Evolutionary conservation across 202 grass and related monocot genomes (phyloP).

Genomic region (Elaeis oleifera): DNA sequence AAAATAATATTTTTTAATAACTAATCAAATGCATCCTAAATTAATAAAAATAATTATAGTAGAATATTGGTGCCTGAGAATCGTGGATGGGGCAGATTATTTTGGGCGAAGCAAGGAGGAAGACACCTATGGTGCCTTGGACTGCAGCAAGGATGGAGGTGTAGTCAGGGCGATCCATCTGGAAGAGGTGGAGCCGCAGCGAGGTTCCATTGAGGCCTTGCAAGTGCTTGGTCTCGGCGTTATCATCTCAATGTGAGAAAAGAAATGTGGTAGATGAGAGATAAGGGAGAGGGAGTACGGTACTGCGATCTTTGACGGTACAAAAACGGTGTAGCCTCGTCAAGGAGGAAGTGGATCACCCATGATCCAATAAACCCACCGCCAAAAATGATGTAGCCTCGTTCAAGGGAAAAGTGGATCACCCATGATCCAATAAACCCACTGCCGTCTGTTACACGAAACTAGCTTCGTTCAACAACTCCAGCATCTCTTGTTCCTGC

Average conservation of each 20-base stretch:
- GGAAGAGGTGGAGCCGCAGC: slow-evolving; percentile 36
- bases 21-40: too few species aligned
- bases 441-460: slow-evolving; percentile 48
- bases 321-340: slow-evolving; percentile 41
- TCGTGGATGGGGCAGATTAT: slow-evolving; percentile 36
- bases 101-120: slow-evolving; percentile 57
- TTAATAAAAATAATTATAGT: not conserved
- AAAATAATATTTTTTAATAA: too few species aligned
- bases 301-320: slow-evolving; percentile 26
- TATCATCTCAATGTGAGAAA: slow-evolving; percentile 44
- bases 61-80: slow-evolving; percentile 16
- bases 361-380: slow-evolving; percentile 57
- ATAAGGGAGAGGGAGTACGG: too few species aligned
- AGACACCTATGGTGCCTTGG: slow-evolving; percentile 39
- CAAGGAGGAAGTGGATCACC: slow-evolving; percentile 39
- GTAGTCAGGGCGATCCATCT: slow-evolving; percentile 40
- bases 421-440: slow-evolving; percentile 47
- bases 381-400: not conserved
- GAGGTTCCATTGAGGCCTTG: slow-evolving; percentile 29
- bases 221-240: slow-evolving; percentile 61
- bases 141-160: slow-evolving; percentile 32
- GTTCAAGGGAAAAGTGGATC: too few species aligned
- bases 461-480: slow-evolving; percentile 12
- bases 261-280: not conserved
- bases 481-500: slow-evolving; percentile 2